Percentiles rank a stretch among this genome's conserved stretches.
Conservation (phyloP, 768 basidiomycete genomes). For the Naganishia antarctica region DNA sequence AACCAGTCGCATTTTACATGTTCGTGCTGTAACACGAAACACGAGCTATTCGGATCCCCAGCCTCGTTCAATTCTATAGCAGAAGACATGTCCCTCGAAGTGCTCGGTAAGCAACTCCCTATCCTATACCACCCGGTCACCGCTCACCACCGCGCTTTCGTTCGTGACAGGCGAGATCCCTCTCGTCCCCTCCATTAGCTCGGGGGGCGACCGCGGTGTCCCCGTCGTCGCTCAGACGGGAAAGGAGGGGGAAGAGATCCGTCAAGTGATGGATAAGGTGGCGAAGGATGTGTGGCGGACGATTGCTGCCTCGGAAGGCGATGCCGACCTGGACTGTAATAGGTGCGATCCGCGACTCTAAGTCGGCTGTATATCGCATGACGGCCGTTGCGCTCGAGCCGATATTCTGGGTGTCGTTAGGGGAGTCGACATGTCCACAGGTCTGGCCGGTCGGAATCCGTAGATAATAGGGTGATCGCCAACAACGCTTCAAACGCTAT, state of each 20-base stretch:
- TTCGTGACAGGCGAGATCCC: constrained; percentile 63
- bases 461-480: too few species aligned
- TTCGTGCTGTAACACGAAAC: constrained; percentile 62
- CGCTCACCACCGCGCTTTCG: not conserved
- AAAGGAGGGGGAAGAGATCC: constrained; percentile 39
- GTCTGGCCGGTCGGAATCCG: too few species aligned
- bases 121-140: not conserved
- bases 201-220: constrained; percentile 63
- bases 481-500: too few species aligned
- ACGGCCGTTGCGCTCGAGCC: too few species aligned
- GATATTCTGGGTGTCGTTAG: too few species aligned
- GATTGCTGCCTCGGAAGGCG: not conserved
- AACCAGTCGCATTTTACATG: constrained; percentile 84
- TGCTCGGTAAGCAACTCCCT: constrained; percentile 57
- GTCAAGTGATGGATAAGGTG: constrained; percentile 36
- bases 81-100: constrained; percentile 56
- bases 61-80: constrained; percentile 62
- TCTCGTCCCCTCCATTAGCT: constrained; percentile 68
- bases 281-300: constrained; percentile 37
- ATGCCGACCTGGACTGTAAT: too few species aligned
- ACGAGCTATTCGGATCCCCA: constrained; percentile 68
- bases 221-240: constrained; percentile 45
- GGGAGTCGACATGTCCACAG: too few species aligned
- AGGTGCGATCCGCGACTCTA: too few species aligned
- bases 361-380: too few species aligned